A percentile compares a stretch with the other conserved stretches of the same genome.
These are phyloP conservation scores for Colletotrichum ledebouriae DNA, from an alignment of 2,329 filamentous ascomycete genomes.

Conservation along the genomic window DNA sequence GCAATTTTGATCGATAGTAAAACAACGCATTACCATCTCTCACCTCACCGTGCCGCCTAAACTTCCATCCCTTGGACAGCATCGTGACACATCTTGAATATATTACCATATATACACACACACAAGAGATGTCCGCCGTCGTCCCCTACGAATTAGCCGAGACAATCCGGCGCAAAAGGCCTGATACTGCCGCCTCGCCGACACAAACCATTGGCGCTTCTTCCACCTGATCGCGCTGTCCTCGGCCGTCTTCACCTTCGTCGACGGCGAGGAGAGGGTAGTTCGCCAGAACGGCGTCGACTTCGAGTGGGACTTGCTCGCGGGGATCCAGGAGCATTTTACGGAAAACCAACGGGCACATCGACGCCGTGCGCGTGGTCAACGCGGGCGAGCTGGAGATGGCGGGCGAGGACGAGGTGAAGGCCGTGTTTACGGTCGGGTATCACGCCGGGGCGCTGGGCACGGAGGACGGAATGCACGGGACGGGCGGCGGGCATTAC, in stretches of 20 bases:
- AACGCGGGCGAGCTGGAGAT: no score
- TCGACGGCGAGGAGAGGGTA: slow-evolving; percentile 19
- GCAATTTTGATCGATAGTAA: no score
- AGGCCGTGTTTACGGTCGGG: no score
- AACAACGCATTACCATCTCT: background rate
- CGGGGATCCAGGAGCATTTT: no score
- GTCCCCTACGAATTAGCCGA: slow-evolving; percentile 33
- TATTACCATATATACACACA: background rate
- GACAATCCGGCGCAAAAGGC: slow-evolving; percentile 42
- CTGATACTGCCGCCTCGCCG: slow-evolving; percentile 41
- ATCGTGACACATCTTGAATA: background rate
- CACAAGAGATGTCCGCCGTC: no score
- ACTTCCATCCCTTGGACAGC: background rate
- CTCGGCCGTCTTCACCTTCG: slow-evolving; percentile 28
- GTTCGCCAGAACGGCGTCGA: background rate
- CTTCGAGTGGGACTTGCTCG: no score
- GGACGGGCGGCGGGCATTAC: slow-evolving; percentile 34
- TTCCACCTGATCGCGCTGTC: slow-evolving; percentile 38
- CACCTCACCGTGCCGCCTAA: background rate
- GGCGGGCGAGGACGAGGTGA: no score
- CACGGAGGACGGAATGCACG: no score
- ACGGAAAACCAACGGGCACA: no score
- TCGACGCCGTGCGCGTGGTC: no score
- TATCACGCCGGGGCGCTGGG: no score
- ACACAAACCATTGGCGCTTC: slow-evolving; percentile 32